Evolutionary conservation across 2,329 filamentous ascomycete genomes (phyloP), one percentile per base, ranked within the genome.

Genomic region (Lasiodiplodia hormozganensis): DNA sequence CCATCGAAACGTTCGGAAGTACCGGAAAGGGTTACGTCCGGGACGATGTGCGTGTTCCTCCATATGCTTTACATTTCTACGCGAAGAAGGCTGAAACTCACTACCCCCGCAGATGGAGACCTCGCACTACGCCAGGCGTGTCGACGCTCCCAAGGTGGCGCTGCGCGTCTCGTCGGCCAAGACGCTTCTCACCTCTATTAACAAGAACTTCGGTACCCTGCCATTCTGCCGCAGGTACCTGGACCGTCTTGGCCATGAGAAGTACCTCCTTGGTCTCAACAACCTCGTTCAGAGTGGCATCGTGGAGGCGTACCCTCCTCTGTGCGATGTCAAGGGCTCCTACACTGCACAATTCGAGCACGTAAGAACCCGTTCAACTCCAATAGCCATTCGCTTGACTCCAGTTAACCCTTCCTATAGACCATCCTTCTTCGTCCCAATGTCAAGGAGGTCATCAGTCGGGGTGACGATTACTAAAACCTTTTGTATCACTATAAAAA

Each of bases 321-420:
- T 97, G 74, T 90, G 92, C 73, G 94, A 97, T 82, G 90, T 94
- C 82, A 97, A 96, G 86, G 95, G 95, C 69, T 96, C 92, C 31
- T 97, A 97, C 80, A 96, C 94, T 31, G 95, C 94, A 71, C 94
- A 97, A 79, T 97, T 89, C 78, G 94, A 97, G 85, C 94, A 97
- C 83, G 94, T 96, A 83, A 87, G 92, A 88, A 12, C 21, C 18
- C 25, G 28, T 21, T 11, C 18, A 23, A 11, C 38, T 28, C 7
- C 25, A 4, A 14, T 23, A 1, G 2, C 14, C 21, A 3, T 21
- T 36, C 6, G n/a, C 10, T 8, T 1, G 23, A 18, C 43, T 47
- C 4, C 23, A 11, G 49, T 49, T 68, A 28, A 68, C 21, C 25
- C 6, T n/a, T 11, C 36, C 23, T 62, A 23, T 70, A 93, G 90